These are phyloP conservation scores for Colletotrichum cuscutae DNA, from an alignment of 2,329 filamentous ascomycete genomes.

Conservation along the genomic window DNA sequence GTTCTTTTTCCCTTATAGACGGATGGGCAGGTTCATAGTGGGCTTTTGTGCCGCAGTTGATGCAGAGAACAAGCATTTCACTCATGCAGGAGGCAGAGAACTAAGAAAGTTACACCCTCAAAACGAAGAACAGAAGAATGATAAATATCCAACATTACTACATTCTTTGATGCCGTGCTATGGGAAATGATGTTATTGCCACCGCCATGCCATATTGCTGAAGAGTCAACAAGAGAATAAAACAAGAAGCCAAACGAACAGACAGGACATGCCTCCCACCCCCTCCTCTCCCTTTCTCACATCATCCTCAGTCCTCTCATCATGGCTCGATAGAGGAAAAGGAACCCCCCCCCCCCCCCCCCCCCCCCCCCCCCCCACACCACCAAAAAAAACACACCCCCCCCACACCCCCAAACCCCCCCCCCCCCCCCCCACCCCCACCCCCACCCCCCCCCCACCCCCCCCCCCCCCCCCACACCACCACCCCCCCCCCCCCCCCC, in stretches of 20 bases:
- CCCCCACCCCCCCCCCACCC: too few species aligned
- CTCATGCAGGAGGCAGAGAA: too few species aligned
- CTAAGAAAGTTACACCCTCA: too few species aligned
- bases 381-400: too few species aligned
- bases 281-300: neutral
- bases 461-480: too few species aligned
- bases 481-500: too few species aligned
- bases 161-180: neutral
- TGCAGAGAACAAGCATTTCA: too few species aligned
- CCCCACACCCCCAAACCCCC: too few species aligned
- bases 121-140: neutral
- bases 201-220: neutral
- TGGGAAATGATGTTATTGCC: neutral
- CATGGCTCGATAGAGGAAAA: too few species aligned
- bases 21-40: neutral
- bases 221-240: neutral
- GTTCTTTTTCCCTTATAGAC: neutral
- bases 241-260: neutral
- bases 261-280: neutral
- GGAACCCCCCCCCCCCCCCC: too few species aligned
- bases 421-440: too few species aligned
- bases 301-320: neutral
- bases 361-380: too few species aligned
- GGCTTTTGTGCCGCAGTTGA: neutral
- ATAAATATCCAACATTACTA: neutral